Evolutionary conservation across 2,329 filamentous ascomycete species (phyloP), one percentile per base, ranked within the genome.

Genomic region (Ascochyta viciae-villosae): DNA sequence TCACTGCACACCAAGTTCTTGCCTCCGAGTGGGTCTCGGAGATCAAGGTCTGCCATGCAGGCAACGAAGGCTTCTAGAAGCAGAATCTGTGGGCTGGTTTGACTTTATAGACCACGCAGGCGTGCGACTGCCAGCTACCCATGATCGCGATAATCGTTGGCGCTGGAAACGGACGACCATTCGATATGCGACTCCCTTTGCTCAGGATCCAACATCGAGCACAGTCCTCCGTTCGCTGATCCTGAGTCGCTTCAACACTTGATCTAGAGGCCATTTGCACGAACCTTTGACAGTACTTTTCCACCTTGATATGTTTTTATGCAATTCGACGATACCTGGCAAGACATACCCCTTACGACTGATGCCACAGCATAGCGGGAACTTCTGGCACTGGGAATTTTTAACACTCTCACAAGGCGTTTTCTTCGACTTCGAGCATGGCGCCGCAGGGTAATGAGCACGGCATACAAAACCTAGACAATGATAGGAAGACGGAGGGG

Each of bases 1-100:
- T 99, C 74, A 97, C 92, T 27, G 94, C 95, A 55, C 94, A 93
- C 37, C 95, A 99, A 79, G 92, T 98, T 54, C 87, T 99, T 70
- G 96, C 96, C 78, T 98, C 94, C 4, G 95, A 99, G 81, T 99
- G 95, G 95, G 92, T 95, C 65, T 91, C 95, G 66, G 94, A 97
- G 77, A 97, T 98, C 78, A 96, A 93, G 79, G 85, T 98, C 54
- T 99, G 95, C 82, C 95, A 93, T 78, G 94, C 95, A 58, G 95
- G 94, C 65, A 91, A 98, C 78, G 93, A 98, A 83, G 95, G 95
- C 54, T 88, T 96, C 69, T 97, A 84, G 81, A 52, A 50, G 44
- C 40, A 49, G 54, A 27, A 35, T 37, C 57, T 27, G 35, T 29
- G 33, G 41, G 54, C 52, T 56, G 49, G 46, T 23, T 50, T 54